These are phyloP conservation scores for Hypoxylon sp. DNA, from an alignment of 2,329 filamentous ascomycete genomes.

Conservation along the genomic window DNA sequence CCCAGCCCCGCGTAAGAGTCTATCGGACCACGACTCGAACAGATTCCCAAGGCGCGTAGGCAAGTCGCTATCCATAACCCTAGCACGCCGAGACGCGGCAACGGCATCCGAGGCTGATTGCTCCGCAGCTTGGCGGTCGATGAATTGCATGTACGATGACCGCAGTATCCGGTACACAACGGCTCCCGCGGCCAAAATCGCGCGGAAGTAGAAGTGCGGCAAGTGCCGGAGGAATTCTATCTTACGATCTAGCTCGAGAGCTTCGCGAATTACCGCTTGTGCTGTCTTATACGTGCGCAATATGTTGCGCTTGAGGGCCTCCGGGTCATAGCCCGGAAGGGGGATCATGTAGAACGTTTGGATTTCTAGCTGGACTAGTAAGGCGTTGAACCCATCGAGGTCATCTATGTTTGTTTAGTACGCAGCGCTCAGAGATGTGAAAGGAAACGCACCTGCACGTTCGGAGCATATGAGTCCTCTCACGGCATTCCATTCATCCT, in stretches of 20 bases:
- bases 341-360: constrained; percentile 68
- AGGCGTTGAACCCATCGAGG: constrained; percentile 63
- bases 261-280: constrained; percentile 61
- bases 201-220: constrained; percentile 66
- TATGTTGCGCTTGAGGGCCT: constrained; percentile 61
- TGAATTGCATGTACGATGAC: constrained; percentile 58
- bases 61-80: constrained; percentile 65
- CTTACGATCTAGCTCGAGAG: constrained; percentile 60
- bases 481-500: constrained; percentile 67
- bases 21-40: constrained; percentile 61
- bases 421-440: neutral
- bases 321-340: constrained; percentile 57
- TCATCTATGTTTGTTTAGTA: constrained; percentile 55
- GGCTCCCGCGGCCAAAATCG: constrained; percentile 62
- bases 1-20: constrained; percentile 2
- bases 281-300: constrained; percentile 65
- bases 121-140: constrained; percentile 46
- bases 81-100: constrained; percentile 59
- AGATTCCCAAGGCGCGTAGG: constrained; percentile 62
- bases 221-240: constrained; percentile 60
- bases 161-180: constrained; percentile 63
- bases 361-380: constrained; percentile 67
- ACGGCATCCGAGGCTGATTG: constrained; percentile 54
- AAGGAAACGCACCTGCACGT: constrained; percentile 60
- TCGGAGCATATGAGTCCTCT: constrained; percentile 62